Evolutionary conservation across 208 protist species (phyloP), one percentile per base, ranked within the genome.

Genomic region (Zelonia costaricensis): DNA sequence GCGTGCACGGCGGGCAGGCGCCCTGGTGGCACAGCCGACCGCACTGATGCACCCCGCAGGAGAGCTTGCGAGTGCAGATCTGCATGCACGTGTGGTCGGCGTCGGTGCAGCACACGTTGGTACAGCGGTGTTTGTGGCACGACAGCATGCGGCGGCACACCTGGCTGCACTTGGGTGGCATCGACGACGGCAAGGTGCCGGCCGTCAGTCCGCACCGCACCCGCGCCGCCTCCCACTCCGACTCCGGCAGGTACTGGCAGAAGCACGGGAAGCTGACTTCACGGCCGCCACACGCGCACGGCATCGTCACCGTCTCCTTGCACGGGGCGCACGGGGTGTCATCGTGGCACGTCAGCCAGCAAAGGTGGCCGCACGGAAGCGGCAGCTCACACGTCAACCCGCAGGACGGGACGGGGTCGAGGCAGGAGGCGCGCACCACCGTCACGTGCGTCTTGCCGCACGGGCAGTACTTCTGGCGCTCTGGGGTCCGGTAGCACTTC

Each of bases 101-200:
- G 49, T 93, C 85, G 9, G 72, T 79, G 71, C 92, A 97, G 77
- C 92, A 97, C 31, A 77, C 60, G 22, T 83, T 75, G 40, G 67
- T 71, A 62, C 93, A 97, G 30, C 48, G 71, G 74, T 97, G 93
- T 63, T 92, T 93, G 61, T 83, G 75, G 71, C 93, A 97, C 13
- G 79, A 89, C 20, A 94, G 69, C 55, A 62, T 52, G 58, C 62
- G 78, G 47, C 74, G 64, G 65, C 93, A 97, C 20, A 69, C 46
- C 28, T 78, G 70, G 8, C 45, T 55, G 70, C 93, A 97, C 16
- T 20, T 57, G n/a, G 84, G 78, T 1, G 88, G 88, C 38, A 78
- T 83, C 13, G 18, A 68, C 30, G 55, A 12, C 10, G 67, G 61
- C 28, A 88, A 36, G 20, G 69, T 59, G 16, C 39, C 54, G 15